A percentile compares a stretch with the other conserved stretches of the same genome.
These are phyloP conservation scores for Diaporthe citri DNA, from an alignment of 2,329 filamentous ascomycete genomes.

Conservation along the genomic window DNA sequence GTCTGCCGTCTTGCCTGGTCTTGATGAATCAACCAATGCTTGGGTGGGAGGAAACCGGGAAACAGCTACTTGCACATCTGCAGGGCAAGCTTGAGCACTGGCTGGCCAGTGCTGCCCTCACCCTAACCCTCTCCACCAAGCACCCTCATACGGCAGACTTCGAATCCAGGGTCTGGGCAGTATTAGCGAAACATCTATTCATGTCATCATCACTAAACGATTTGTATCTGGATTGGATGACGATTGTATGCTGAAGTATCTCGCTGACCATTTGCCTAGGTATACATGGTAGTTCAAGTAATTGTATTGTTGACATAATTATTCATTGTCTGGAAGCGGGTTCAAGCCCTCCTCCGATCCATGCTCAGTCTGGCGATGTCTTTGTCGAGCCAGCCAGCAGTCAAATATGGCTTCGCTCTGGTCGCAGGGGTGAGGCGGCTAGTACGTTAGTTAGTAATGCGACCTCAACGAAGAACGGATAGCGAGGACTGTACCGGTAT, in stretches of 20 bases:
- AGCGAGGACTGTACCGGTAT: not conserved
- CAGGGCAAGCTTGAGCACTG: not conserved
- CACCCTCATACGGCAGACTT: not conserved
- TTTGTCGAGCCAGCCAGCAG: not conserved
- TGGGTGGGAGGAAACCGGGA: not conserved
- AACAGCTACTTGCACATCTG: not conserved
- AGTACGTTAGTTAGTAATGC: not conserved
- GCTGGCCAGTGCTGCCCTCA: not conserved
- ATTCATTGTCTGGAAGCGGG: not conserved
- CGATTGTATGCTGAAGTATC: not conserved
- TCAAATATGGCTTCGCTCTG: not conserved
- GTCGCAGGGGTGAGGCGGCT: not conserved
- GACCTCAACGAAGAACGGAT: not conserved
- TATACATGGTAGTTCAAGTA: not conserved
- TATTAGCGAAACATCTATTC: not conserved
- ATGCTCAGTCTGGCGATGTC: not conserved
- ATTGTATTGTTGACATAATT: not conserved
- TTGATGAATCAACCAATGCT: slow-evolving; percentile 18
- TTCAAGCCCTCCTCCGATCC: not conserved
- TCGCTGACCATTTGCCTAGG: not conserved
- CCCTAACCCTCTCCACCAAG: not conserved
- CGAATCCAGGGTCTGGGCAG: not conserved
- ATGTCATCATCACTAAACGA: no score
- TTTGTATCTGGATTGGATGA: not conserved
- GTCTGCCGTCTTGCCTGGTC: slow-evolving; percentile 15